Base-by-base conservation (phyloP, 768 basidiomycete genomes). In the Pholiota microspora region DNA sequence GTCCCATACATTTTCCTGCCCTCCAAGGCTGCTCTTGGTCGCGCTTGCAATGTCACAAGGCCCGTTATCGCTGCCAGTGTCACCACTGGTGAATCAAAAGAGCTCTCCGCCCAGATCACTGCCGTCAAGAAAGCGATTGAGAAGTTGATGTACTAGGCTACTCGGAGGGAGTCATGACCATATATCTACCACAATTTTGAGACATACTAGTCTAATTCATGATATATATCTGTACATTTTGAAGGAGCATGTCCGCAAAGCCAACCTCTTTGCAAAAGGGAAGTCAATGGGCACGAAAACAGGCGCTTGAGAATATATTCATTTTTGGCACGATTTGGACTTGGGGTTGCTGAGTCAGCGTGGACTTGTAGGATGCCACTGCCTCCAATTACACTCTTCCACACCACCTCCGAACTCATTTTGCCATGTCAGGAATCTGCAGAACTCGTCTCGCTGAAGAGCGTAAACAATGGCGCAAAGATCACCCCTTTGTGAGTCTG, bases 401-500 rank as follows among this genome's bases (percentile, higher is more conserved):
- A 51, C 51, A 24, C 51, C 8, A 48, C 36, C 23, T n/a, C 25
- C 24, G 23, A 38, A 13, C 29, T 9, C 53, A 16, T 6, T 29
- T 15, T 36, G 40, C 24, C 16, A 92, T 94, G 92, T 88, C 92
- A 49, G 94, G 93, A 57, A 96, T 98, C 59, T 95, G 94, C 70
- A 84, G 94, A 70, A 86, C 89, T 31, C 88, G 97, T 64, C 80
- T 99, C 13, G 84, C 94, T 25, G 97, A 98, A 72, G 97, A 99
- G 73, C 85, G 97, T 66, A 99, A 99, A 74, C 92, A 95, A 66
- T 99, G 97, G 97, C 76, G 97, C 55, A 98, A 95, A 72, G 97
- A 98, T 62, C 97, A 99, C 72, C 97, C 97, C 27, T 98, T 96
- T 64, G 97, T 98, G 71, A 74, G 92, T 81, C 16, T 54, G 42